Base-by-base conservation (phyloP, 176 grass and related monocot species). In the Melocanna baccifera region DNA sequence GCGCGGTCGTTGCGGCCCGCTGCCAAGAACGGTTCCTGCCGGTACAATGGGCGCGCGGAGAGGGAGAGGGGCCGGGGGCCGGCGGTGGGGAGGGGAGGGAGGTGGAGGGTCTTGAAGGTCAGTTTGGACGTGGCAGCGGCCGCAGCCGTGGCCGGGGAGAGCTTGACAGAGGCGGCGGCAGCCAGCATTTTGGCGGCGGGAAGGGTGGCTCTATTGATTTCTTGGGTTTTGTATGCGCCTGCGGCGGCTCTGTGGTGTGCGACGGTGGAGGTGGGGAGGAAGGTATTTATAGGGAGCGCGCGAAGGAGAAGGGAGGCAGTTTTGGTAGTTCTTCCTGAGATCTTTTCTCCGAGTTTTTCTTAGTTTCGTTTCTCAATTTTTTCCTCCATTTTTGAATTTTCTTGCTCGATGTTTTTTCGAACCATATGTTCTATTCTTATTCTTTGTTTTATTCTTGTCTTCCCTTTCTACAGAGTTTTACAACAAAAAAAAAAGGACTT, bases 41-140 rank as follows among this genome's bases (percentile, higher is more conserved):
- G 77, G 90, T 94, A 94, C 42, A 94, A 81, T 0, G 90, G 90
- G 1, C 90, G 86, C 76, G 76, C 73, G n/a, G 50, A 50, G 70
- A 91, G 73, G 62, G 82, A 89, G 58, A 83, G 51, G 4, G 83
- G 69, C 7, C 75, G 32, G 3, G 0, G 30, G 2, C 23, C 65
- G 62, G 67, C 51, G 39, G 81, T 58, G 40, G 59, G 69, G 48
- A 85, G 80, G 19, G 85, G 59, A 85, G 90, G 71, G 26, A 92
- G 81, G 86, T 77, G 90, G 73, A 86, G 45, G 3, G 85, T 81
- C 83, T 76, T 91, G 81, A 83, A 84, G 7, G 85, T 12, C 74
- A 16, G 25, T 11, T 47, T 91, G 34, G 41, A 7, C 3, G 41
- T 73, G 67, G 16, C 20, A 0, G 55, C 36, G 20, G 36, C 19